Base-by-base conservation (phyloP, 2,329 filamentous ascomycete genomes). In the Zasmidium citrigriseum region DNA sequence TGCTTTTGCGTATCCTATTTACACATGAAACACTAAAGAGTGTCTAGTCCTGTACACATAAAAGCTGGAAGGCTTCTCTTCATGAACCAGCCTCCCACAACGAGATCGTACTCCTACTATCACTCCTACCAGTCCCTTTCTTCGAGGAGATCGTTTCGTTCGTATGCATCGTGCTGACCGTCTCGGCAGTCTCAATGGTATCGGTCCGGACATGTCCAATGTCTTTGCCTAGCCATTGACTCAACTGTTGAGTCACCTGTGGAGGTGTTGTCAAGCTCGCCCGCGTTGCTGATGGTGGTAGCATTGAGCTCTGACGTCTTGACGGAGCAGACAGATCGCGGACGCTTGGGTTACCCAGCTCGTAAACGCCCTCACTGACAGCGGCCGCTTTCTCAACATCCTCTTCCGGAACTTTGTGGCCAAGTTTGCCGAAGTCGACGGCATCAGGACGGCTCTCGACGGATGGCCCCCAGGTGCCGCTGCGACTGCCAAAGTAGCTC, bases 401-500 rank as follows among this genome's bases (percentile, higher is more conserved):
- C 9, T 52, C 50, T 18, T 45, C 34, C 7, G 29, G 29, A 10
- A 25, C n/a, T 18, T 44, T 18, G 16, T 49, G 24, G 3, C 47
- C 23, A 5, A 49, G 47, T 23, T 18, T 44, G 29, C 27, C 11
- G 29, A 44, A 24, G 21, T 41, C 34, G 14, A 41, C 34, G 14
- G 34, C 34, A 41, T 41, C 34, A 16, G 34, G 34, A 41, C 34
- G 34, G 18, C 34, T n/a, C 34, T 41, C 34, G 16, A 41, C 34
- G 7, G 34, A 41, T n/a, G 34, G 34, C 7, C 34, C 34, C 5
- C 14, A 16, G 16, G 4, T 16, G 5, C 14, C 34, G 18, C 7
- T 27, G 18, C 54, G 47, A 5, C 46, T 60, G 9, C 51, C 48
- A 16, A 52, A 47, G 46, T 58, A 55, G 24, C 48, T 60, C n/a